These are phyloP conservation scores for Mentha longifolia DNA, from an alignment of 257 asterid genomes.

Conservation along the genomic window DNA sequence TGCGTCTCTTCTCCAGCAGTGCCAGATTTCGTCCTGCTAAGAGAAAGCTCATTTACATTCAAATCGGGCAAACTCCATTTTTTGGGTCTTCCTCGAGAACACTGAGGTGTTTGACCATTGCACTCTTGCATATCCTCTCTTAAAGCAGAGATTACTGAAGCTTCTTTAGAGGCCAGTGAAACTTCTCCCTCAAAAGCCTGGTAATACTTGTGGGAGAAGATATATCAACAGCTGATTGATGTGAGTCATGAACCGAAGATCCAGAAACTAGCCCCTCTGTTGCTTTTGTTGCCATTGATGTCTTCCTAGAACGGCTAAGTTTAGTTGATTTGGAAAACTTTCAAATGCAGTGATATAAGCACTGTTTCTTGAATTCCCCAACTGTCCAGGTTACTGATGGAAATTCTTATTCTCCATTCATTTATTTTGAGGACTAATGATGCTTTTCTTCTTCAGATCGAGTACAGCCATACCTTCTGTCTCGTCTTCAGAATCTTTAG, in stretches of 20 bases:
- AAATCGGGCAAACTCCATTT: slow-evolving; percentile 33
- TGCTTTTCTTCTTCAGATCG: slow-evolving; percentile 38
- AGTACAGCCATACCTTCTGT: slow-evolving; percentile 49
- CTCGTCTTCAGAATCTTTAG: slow-evolving; percentile 95
- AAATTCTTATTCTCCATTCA: slow-evolving; percentile 33
- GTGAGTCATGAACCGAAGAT: slow-evolving; percentile 34
- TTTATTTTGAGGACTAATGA: slow-evolving; percentile 46
- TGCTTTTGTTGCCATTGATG: slow-evolving; percentile 33
- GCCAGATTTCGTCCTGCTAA: slow-evolving; percentile 33
- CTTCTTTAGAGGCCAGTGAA: slow-evolving; percentile 37
- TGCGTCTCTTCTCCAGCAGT: slow-evolving; percentile 35
- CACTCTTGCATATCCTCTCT: slow-evolving; percentile 37
- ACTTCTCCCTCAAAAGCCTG: slow-evolving; percentile 32
- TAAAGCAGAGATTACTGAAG: slow-evolving; percentile 21
- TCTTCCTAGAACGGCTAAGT: slow-evolving; percentile 27
- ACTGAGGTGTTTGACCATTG: slow-evolving; percentile 39
- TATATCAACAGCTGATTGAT: slow-evolving; percentile 22
- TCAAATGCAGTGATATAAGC: slow-evolving; percentile 39
- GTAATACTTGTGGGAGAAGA: slow-evolving; percentile 35
- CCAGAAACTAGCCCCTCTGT: slow-evolving; percentile 38
- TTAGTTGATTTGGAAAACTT: slow-evolving; percentile 46
- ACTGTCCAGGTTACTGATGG: slow-evolving; percentile 42
- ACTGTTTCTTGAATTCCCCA: slow-evolving; percentile 42
- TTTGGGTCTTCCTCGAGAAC: slow-evolving; percentile 37
- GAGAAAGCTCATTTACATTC: slow-evolving; percentile 30